Evolutionary conservation across 305 asterid species (phyloP).

Genomic region (Fraxinus platypoda): DNA sequence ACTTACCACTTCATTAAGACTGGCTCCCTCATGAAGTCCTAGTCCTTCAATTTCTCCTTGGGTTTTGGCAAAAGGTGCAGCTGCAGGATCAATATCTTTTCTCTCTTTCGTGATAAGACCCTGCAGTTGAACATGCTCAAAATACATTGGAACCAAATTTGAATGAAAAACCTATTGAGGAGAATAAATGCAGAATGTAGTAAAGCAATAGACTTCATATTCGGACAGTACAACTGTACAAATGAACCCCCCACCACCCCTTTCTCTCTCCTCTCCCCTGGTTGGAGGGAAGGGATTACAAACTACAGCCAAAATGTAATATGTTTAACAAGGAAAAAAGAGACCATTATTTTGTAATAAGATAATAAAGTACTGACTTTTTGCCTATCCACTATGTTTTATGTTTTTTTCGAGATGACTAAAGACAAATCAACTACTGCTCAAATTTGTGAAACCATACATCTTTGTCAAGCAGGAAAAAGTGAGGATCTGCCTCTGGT

Average conservation of each 20-base stretch:
- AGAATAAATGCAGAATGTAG: background rate
- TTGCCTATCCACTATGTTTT: slow-evolving; percentile 6
- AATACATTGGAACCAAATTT: slow-evolving; percentile 4
- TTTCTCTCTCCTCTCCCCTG: no score
- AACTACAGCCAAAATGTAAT: background rate
- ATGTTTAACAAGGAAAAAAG: background rate
- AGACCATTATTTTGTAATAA: background rate
- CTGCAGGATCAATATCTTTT: slow-evolving; percentile 83
- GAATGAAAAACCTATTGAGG: background rate
- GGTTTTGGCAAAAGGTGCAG: slow-evolving; percentile 84
- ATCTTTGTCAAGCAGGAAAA: slow-evolving; percentile 94
- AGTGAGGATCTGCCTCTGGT: slow-evolving; percentile 77
- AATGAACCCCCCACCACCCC: background rate
- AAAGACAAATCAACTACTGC: slow-evolving; percentile 10
- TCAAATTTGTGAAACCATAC: slow-evolving; percentile 40
- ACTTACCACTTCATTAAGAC: slow-evolving; percentile 81
- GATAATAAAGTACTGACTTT: slow-evolving; percentile 8
- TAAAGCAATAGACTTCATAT: slow-evolving; percentile 11
- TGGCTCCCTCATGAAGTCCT: slow-evolving; percentile 90
- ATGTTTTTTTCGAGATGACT: background rate
- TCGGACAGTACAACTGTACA: background rate
- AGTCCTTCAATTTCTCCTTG: slow-evolving; percentile 50
- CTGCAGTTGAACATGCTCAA: slow-evolving; percentile 47
- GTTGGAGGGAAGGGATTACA: background rate
- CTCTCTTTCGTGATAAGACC: slow-evolving; percentile 94